Conservation (phyloP, 768 basidiomycete species). For the Collybia mongolica region DNA sequence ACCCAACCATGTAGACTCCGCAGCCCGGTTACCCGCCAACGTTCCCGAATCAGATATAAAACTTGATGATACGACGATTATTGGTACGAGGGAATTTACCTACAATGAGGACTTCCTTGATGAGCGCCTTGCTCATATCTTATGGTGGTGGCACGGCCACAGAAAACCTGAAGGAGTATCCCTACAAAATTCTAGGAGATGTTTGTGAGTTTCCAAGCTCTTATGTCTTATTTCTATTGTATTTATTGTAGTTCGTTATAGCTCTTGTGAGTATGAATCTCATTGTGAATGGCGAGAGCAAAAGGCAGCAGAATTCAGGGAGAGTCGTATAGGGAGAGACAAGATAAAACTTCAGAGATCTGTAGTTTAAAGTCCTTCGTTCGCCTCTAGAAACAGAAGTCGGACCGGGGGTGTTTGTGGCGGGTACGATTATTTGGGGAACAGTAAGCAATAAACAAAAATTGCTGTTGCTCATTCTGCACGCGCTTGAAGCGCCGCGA, state of each 20-base stretch:
- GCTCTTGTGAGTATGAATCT: constrained; percentile 70
- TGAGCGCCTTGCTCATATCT: constrained; percentile 46
- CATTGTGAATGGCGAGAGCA: constrained; percentile 82
- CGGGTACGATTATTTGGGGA: too few relatives aligned
- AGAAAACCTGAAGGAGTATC: constrained; percentile 72
- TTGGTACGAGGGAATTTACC: constrained; percentile 63
- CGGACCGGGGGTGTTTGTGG: too few relatives aligned
- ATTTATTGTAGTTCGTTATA: constrained; percentile 18
- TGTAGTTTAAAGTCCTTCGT: too few relatives aligned
- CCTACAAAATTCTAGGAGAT: constrained; percentile 55
- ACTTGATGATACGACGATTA: constrained; percentile 37
- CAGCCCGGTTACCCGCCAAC: background rate
- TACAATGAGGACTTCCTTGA: constrained; percentile 56
- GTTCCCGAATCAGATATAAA: constrained; percentile 7
- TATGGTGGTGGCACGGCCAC: constrained; percentile 77
- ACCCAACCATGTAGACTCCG: constrained; percentile 4
- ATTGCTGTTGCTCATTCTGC: too few relatives aligned
- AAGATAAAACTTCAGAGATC: too few relatives aligned
- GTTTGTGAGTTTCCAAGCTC: constrained; percentile 55
- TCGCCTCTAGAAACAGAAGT: too few relatives aligned
- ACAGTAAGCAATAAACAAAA: too few relatives aligned
- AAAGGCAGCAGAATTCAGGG: constrained; percentile 41
- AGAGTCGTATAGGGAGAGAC: background rate
- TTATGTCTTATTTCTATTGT: background rate
- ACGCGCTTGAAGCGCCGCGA: too few relatives aligned